Percentiles rank a stretch among this genome's conserved stretches.
Conservation (phyloP, 202 grass and related monocot genomes). For the Brachypodium distachyon region DNA sequence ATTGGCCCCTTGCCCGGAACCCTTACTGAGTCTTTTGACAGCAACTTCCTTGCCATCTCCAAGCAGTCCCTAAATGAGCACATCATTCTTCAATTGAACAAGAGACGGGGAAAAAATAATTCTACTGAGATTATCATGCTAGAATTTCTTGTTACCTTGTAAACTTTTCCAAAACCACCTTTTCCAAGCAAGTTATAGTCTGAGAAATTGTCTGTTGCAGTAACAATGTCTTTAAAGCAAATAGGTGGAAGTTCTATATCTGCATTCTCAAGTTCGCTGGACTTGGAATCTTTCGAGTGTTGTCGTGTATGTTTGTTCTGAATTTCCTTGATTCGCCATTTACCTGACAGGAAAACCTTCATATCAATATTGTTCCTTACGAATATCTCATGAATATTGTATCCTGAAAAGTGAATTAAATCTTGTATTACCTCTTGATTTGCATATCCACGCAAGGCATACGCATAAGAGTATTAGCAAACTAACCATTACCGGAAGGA, state of each 20-base stretch:
- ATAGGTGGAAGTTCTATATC: background rate
- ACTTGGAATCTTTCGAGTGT: background rate
- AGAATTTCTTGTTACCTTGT: background rate
- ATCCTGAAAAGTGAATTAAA: background rate
- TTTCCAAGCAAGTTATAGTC: constrained; percentile 7
- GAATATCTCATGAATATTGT: background rate
- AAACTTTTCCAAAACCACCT: constrained; percentile 12
- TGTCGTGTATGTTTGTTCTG: background rate
- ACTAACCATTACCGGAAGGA: background rate
- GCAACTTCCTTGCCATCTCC: background rate
- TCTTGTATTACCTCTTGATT: constrained; percentile 4
- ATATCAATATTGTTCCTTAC: background rate
- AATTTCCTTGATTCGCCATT: background rate
- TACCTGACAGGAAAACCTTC: background rate
- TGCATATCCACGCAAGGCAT: constrained; percentile 3
- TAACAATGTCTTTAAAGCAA: background rate
- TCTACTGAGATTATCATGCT: background rate
- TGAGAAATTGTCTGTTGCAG: background rate
- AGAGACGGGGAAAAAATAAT: background rate
- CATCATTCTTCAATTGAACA: background rate
- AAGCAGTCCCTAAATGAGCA: background rate
- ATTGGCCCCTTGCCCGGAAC: background rate
- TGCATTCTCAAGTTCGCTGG: background rate
- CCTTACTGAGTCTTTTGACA: constrained; percentile 26
- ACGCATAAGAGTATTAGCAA: background rate